These are phyloP conservation scores for Calonectria pteridis DNA, from an alignment of 2,329 filamentous ascomycete genomes.

Conservation along the genomic window DNA sequence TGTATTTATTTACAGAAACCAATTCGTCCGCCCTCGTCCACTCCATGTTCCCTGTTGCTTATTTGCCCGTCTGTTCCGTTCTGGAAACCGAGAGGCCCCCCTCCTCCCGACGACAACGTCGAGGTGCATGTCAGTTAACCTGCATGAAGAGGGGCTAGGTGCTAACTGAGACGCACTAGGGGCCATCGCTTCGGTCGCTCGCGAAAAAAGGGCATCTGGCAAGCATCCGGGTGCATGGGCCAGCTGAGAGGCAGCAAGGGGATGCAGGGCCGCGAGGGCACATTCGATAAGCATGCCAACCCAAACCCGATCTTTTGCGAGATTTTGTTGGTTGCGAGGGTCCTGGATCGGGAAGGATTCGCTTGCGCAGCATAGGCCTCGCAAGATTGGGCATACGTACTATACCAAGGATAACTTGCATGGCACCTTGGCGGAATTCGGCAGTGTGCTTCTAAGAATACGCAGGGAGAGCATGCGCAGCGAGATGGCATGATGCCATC, in stretches of 20 bases:
- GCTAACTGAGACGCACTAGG: conserved; percentile 15
- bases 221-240: not conserved
- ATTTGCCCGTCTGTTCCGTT: not conserved
- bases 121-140: not conserved
- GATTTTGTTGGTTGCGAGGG: conserved; percentile 16
- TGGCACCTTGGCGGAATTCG: not conserved
- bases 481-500: not conserved
- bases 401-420: not conserved
- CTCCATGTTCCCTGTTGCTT: not conserved
- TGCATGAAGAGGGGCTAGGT: not conserved
- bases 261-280: not conserved
- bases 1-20: conserved; percentile 5
- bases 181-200: not conserved
- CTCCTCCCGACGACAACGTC: not conserved
- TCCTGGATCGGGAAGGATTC: conserved; percentile 16
- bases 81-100: not conserved
- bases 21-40: not conserved
- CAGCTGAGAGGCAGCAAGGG: not conserved
- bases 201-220: not conserved
- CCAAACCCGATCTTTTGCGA: conserved; percentile 13
- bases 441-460: not conserved
- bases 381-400: conserved; percentile 26
- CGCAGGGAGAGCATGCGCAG: not conserved
- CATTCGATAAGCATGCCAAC: not conserved
- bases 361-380: not conserved